Evolutionary conservation across 441 rosid genomes (phyloP).

Genomic region (Syzygium syzygioides): DNA sequence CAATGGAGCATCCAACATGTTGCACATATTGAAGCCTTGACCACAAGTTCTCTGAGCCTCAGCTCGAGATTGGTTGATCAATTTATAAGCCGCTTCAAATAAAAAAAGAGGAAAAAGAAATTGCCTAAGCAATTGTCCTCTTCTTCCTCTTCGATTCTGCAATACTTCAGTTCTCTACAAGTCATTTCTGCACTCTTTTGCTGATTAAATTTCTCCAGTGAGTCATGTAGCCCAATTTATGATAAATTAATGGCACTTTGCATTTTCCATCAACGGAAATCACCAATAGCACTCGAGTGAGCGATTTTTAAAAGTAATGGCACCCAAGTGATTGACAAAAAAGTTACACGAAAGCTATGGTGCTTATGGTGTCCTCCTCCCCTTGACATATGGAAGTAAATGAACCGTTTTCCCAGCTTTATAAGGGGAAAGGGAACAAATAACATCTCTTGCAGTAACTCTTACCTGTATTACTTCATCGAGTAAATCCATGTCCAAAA

Average conservation of each 20-base stretch:
- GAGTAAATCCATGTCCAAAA: conserved; percentile 53
- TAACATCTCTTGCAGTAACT: not conserved
- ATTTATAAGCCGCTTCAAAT: not conserved
- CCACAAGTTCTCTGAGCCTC: accelerated
- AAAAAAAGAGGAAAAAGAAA: accelerated
- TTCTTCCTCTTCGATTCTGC: not conserved
- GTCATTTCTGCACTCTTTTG: not conserved
- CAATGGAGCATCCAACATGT: not conserved
- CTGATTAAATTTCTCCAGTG: not conserved
- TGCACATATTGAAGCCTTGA: not conserved
- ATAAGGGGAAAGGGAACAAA: not conserved
- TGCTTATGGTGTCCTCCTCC: not conserved
- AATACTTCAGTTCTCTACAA: not conserved
- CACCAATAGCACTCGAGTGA: not conserved
- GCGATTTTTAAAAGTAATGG: not conserved
- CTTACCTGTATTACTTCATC: conserved; percentile 83
- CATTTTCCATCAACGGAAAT: not conserved
- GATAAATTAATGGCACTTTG: accelerated
- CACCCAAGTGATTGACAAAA: not conserved
- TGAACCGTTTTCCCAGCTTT: not conserved
- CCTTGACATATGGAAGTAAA: not conserved
- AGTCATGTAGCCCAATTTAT: not conserved
- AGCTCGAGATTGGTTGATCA: not conserved
- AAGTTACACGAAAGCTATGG: not conserved
- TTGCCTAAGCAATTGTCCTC: not conserved